Evolutionary conservation across 2,329 filamentous ascomycete species (phyloP).

Genomic region (Plectosphaerella cucumerina): DNA sequence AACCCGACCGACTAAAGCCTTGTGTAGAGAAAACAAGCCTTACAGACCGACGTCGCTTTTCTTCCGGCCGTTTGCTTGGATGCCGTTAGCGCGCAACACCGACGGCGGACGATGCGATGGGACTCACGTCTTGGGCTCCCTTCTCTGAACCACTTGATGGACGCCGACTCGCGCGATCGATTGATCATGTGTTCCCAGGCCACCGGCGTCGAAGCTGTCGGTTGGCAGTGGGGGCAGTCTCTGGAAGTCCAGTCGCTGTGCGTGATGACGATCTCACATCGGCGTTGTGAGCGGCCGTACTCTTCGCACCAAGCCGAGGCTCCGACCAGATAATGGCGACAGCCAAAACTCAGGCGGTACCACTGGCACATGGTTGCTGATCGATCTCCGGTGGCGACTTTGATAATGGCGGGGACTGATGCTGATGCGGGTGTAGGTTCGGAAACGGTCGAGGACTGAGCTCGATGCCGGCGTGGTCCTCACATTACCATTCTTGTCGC

Average conservation of each 20-base stretch:
- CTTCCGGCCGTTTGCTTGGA: too few relatives aligned
- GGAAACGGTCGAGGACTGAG: background rate
- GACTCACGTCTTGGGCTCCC: background rate
- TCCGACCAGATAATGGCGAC: constrained; percentile 12
- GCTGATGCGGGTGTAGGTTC: background rate
- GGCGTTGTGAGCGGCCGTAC: constrained; percentile 12
- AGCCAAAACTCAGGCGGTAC: constrained; percentile 14
- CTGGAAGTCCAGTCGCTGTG: constrained; percentile 10
- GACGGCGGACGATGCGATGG: background rate
- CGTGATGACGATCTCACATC: constrained; percentile 10
- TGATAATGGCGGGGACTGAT: too few relatives aligned
- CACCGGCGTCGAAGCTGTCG: constrained; percentile 2
- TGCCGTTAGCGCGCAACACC: too few relatives aligned
- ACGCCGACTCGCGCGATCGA: background rate
- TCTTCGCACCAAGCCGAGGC: constrained; percentile 12
- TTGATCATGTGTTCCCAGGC: constrained; percentile 11
- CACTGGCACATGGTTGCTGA: constrained; percentile 11
- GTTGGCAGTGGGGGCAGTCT: constrained; percentile 8
- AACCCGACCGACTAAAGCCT: too few relatives aligned
- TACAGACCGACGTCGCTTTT: too few relatives aligned
- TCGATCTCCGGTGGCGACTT: too few relatives aligned
- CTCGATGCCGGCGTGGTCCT: too few relatives aligned
- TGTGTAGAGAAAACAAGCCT: too few relatives aligned
- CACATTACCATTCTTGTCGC: too few relatives aligned
- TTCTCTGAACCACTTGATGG: background rate